Base-by-base conservation (phyloP, 129 eudicot genomes). In the Helichrysum umbraculigerum region DNA sequence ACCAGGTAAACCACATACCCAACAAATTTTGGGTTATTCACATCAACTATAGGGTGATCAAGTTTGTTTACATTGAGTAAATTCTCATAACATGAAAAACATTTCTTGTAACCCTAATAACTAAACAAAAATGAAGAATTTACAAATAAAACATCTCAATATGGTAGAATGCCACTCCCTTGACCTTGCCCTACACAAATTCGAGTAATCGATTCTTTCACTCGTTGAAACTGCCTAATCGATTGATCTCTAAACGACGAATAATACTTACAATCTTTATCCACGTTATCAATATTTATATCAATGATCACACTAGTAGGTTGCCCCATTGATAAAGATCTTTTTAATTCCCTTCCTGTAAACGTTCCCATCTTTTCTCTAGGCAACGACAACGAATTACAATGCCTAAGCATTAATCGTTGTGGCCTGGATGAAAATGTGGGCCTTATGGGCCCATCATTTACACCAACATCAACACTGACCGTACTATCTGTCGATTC, bases 271-370 rank as follows among this genome's bases (percentile, higher is more conserved):
- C 56, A 63, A 60, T 61, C 72, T 32, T 39, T 64, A 10, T 63
- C 72, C 66, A 57, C 59, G 34, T 79, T 76, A 12, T 68, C 87
- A 7, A 75, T 61, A 21, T 80, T 75, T 11, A 76, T 72, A 58
- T 86, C 81, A 37, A 84, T 61, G 25, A 66, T 80, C 0, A 86
- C 83, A 67, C 70, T 74, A 70, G 77, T 44, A 74, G 71, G 74
- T 74, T 80, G 86, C 75, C 86, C 91, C 95, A 89, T 79, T 7
- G 95, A 89, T 66, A 80, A 66, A 14, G 95, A 89, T 20, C 95
- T 60, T 66, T 82, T 88, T 68, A 88, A 73, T 51, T 81, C 92
- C 63, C 57, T 58, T 50, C 76, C 68, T 28, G 76, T 51, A 5
- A 71, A 51, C 41, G 42, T 66, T 37, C 21, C 65, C 14, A 56